These are phyloP conservation scores for Paratinospora sagittata DNA, from an alignment of 164 flowering plant species.

Conservation along the genomic window DNA sequence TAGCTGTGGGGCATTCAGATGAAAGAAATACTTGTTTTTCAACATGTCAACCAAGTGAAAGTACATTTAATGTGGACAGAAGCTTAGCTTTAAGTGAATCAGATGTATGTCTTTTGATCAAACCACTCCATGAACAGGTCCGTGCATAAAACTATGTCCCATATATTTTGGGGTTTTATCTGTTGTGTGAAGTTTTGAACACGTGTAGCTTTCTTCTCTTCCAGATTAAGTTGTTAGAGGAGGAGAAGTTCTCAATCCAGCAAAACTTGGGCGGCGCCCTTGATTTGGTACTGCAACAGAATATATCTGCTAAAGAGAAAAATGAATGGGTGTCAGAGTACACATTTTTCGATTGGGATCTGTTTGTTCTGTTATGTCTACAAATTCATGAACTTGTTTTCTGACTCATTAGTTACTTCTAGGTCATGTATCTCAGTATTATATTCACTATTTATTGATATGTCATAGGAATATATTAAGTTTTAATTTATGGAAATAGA, in stretches of 20 bases:
- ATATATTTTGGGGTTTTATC: background rate
- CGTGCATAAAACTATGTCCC: background rate
- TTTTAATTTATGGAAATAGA: no score
- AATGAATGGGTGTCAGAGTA: constrained; percentile 76
- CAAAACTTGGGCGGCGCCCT: constrained; percentile 45
- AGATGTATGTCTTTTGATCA: constrained; percentile 54
- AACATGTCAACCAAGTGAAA: constrained; percentile 3
- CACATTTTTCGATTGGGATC: no score
- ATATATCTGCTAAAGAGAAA: constrained; percentile 42
- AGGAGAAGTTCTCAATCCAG: constrained; percentile 64
- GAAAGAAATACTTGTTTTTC: constrained; percentile 11
- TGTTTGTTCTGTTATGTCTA: no score
- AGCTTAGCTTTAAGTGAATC: constrained; percentile 38
- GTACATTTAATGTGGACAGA: constrained; percentile 23
- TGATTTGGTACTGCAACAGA: constrained; percentile 58
- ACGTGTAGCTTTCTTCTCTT: background rate
- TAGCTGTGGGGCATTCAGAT: constrained; percentile 32
- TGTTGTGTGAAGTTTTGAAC: background rate
- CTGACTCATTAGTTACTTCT: no score
- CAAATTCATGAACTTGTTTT: background rate
- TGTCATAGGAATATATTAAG: no score
- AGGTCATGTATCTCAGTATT: no score
- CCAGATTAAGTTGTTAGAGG: constrained; percentile 59
- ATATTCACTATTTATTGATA: no score
- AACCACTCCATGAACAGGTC: constrained; percentile 88